Percentiles rank a stretch among this genome's conserved stretches.
phyloP scores from a whole-genome alignment of 2,329 filamentous ascomycete genomes.

The Ophiostoma ips region DNA sequence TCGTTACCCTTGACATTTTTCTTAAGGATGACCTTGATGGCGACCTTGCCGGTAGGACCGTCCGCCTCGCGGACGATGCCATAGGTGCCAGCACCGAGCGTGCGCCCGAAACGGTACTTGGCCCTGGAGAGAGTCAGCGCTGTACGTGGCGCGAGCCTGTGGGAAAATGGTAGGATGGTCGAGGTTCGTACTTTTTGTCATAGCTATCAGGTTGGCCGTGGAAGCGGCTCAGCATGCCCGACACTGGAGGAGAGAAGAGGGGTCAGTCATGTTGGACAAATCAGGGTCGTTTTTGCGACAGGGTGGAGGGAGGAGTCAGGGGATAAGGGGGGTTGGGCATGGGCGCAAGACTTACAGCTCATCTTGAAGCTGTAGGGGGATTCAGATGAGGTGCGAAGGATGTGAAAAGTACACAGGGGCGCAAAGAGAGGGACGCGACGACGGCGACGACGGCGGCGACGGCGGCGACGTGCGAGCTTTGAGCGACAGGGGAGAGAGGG shows the following conservation, averaged over 20 bases:
- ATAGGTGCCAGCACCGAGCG: constrained; percentile 92
- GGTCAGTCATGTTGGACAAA: background rate
- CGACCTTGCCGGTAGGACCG: constrained; percentile 68
- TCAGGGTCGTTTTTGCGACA: background rate
- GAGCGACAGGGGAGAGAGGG: background rate
- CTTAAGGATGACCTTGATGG: constrained; percentile 98
- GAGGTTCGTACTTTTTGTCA: constrained; percentile 70
- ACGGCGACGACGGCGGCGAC: background rate
- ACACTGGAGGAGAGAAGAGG: constrained; percentile 38
- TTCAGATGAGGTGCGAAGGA: background rate
- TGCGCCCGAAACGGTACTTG: constrained; percentile 84
- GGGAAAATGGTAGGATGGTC: no score
- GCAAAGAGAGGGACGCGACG: background rate
- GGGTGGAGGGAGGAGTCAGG: no score
- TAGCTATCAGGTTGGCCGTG: constrained; percentile 96
- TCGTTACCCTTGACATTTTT: constrained; percentile 98
- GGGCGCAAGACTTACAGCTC: constrained; percentile 10
- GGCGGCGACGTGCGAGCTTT: background rate
- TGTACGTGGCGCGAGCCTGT: background rate
- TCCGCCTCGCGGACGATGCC: constrained; percentile 96
- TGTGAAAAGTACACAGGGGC: background rate
- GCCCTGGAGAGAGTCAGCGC: constrained; percentile 35
- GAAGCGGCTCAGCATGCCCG: constrained; percentile 87
- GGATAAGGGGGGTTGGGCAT: background rate
- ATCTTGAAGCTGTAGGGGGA: constrained; percentile 1